Conservation (phyloP, 306 rosid genomes). For the Begonia loranthoides region DNA sequence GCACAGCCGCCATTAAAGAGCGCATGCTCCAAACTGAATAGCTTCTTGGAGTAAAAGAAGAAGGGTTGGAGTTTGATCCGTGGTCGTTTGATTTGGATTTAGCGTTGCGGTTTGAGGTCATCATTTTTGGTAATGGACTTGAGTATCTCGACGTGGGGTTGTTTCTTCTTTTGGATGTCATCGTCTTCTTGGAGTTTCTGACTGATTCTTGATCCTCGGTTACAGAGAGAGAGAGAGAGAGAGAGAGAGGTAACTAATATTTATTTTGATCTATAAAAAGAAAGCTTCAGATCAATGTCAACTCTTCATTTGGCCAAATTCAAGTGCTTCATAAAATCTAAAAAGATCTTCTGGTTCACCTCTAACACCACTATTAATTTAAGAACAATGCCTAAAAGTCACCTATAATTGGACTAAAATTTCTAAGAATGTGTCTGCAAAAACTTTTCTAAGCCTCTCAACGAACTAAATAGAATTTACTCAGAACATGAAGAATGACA, state of each 20-base stretch:
- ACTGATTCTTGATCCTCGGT: no score
- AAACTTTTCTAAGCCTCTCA: conserved; percentile 33
- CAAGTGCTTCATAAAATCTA: no score
- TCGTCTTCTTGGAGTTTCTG: no score
- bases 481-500: conserved; percentile 84
- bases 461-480: conserved; percentile 75
- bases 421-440: neutral
- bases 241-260: no score
- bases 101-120: neutral
- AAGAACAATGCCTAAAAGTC: neutral
- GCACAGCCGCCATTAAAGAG: conserved; percentile 25
- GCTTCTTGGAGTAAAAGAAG: conserved; percentile 13
- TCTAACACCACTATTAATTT: no score
- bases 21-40: conserved; percentile 26
- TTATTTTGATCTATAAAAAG: no score
- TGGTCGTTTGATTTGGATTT: no score
- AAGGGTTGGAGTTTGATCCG: neutral
- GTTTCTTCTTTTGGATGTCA: neutral
- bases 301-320: no score
- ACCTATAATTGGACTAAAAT: neutral
- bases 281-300: no score
- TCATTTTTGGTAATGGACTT: neutral
- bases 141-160: neutral
- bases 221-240: no score
- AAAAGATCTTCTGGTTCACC: no score